Evolutionary conservation across 495 filamentous ascomycete genomes (phyloP), one percentile per base, ranked within the genome.

Genomic region (Symbiotaphrina buchneri): DNA sequence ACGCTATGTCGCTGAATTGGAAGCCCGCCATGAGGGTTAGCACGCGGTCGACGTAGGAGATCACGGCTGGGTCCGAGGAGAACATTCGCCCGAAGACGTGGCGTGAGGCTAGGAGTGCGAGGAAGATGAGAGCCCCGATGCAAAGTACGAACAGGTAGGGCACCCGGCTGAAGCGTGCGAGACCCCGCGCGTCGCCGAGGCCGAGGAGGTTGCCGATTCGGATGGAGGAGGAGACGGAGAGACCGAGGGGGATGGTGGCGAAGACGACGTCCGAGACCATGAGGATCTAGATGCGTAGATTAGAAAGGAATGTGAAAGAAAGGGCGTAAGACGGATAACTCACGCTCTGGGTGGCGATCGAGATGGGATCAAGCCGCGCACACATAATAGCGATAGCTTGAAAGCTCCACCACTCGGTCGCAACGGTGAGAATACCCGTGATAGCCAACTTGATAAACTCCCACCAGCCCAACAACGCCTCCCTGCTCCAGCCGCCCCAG

Each of bases 131-230:
- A 13, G 22, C 13, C 8, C 8, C 22, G 22, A 25, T 8, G 22
- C 8, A 13, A 13, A 25, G 8, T 8, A 13, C 22, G 22, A 13
- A 25, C 8, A 25, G 22, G 22, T 25, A 25, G 22, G 22, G 22
- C 8, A 13, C 22, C 8, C 8, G 22, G 8, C 8, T n/a, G 8
- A 13, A 8, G 8, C 22, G 22, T n/a, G 42, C 39, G 1, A 47
- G 38, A 2, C 34, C 37, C 27, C 35, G 35, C 21, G 33, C 41
- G 31, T 41, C 43, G 34, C 45, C 45, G 2, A 42, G 38, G 13
- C 42, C 44, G 28, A 47, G 36, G 27, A 48, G 41, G 26, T 18
- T 34, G 10, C 37, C 39, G 25, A 48, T 30, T 4, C 42, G 45
- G 31, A 41, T 48, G 5, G 38, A 25, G 22, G 8, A 25, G 8